Percentiles rank a stretch among this genome's conserved stretches.
These are phyloP conservation scores for Ustilago bromivora DNA, from an alignment of 1,284 basidiomycete genomes.

Conservation along the genomic window DNA sequence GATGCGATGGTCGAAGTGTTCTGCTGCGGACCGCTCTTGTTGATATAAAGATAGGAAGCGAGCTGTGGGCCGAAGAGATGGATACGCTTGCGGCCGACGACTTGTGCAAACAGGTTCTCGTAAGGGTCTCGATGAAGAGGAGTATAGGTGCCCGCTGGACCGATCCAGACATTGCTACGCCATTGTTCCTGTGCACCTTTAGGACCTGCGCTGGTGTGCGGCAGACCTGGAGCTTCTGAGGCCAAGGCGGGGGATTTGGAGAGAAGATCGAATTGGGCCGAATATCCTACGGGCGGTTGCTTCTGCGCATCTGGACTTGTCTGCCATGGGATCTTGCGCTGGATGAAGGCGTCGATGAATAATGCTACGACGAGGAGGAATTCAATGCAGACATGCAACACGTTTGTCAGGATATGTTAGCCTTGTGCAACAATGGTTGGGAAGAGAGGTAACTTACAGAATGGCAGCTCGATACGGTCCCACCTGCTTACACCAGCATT, in stretches of 20 bases:
- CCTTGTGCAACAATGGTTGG: background rate
- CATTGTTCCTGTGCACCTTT: conserved; percentile 51
- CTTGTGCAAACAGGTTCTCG: conserved; percentile 55
- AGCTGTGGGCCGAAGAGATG: conserved; percentile 46
- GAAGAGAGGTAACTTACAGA: conserved; percentile 11
- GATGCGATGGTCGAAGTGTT: conserved; percentile 49
- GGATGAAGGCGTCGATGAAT: conserved; percentile 58
- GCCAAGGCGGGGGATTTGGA: conserved; percentile 32
- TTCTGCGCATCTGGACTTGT: background rate
- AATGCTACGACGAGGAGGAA: conserved; percentile 9
- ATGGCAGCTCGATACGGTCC: conserved; percentile 54
- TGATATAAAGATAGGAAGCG: conserved; percentile 38
- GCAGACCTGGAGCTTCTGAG: conserved; percentile 44
- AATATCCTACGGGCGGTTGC: conserved; percentile 42
- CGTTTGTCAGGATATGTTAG: background rate
- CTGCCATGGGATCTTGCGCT: conserved; percentile 46
- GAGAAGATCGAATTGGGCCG: conserved; percentile 55
- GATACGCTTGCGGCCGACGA: conserved; percentile 52
- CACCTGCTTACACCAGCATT: conserved; percentile 38
- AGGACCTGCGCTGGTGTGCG: conserved; percentile 48
- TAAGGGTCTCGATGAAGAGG: conserved; percentile 57
- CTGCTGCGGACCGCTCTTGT: conserved; percentile 29
- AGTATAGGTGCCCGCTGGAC: conserved; percentile 50
- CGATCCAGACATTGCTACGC: conserved; percentile 59
- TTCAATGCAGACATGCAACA: background rate